phyloP scores from a whole-genome alignment of 208 protist species.

The Wallacemonas sp. region DNA sequence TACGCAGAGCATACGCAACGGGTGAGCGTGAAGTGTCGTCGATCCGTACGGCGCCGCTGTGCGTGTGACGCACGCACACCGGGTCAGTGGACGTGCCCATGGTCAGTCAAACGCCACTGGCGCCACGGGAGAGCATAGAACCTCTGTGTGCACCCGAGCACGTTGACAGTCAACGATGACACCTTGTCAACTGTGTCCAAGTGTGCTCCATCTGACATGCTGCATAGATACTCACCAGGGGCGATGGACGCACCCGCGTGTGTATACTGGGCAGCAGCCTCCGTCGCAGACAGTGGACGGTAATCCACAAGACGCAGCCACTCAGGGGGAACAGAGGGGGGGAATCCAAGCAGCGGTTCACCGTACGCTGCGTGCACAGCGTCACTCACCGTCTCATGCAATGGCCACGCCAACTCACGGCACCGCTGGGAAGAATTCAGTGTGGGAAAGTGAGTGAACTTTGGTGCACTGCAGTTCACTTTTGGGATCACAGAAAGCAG shows the following conservation, averaged over 20 bases:
- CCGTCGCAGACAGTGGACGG: neutral
- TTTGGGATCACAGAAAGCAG: neutral
- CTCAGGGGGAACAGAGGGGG: neutral
- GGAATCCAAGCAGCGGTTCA: neutral
- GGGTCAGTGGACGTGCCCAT: no score
- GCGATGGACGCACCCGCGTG: neutral
- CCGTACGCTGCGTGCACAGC: neutral
- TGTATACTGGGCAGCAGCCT: neutral
- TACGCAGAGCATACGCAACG: no score
- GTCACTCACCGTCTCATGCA: neutral
- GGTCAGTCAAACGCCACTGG: no score
- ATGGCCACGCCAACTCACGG: neutral
- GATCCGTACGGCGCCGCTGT: no score
- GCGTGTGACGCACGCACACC: no score
- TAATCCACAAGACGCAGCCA: neutral
- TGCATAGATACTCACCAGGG: neutral
- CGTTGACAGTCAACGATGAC: no score
- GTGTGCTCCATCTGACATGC: neutral
- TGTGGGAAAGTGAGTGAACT: neutral
- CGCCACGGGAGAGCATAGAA: no score
- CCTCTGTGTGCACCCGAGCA: no score
- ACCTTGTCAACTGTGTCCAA: no score
- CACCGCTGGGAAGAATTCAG: neutral
- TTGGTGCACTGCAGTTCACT: neutral
- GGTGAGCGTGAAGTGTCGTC: no score